A percentile compares a stretch with the other conserved stretches of the same genome.
phyloP scores from a whole-genome alignment of 805 yeast species.

The Saccharomycopsis sp. region DNA sequence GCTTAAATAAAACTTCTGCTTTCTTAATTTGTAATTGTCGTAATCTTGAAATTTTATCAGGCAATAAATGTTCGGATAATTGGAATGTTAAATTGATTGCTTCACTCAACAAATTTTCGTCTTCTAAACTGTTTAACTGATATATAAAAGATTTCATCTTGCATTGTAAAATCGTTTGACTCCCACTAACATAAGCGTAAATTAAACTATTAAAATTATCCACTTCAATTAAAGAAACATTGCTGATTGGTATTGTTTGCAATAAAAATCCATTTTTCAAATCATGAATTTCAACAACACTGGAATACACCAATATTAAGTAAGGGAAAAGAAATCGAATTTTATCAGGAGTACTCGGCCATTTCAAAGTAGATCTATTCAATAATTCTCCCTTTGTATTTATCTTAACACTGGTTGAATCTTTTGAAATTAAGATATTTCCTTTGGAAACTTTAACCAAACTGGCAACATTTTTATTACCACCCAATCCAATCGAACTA shows the following conservation, averaged over 20 bases:
- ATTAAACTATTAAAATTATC: constrained; percentile 11
- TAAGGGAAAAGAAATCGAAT: constrained; percentile 14
- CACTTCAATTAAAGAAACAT: constrained; percentile 21
- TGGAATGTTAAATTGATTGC: constrained; percentile 38
- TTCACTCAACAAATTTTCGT: constrained; percentile 30
- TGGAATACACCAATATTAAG: constrained; percentile 2
- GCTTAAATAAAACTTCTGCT: constrained; percentile 28
- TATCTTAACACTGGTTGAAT: constrained; percentile 5
- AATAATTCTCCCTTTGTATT: constrained; percentile 9
- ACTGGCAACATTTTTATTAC: neutral
- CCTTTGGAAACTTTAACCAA: constrained; percentile 6
- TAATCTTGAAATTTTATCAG: constrained; percentile 30
- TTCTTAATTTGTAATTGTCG: constrained; percentile 38
- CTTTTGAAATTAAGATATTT: constrained; percentile 11
- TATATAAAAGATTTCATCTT: constrained; percentile 26
- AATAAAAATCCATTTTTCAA: constrained; percentile 29
- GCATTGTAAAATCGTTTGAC: constrained; percentile 26
- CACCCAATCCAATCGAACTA: constrained; percentile 11
- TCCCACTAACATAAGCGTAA: neutral
- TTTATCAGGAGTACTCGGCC: constrained; percentile 4
- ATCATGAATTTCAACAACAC: constrained; percentile 7
- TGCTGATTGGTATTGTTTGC: constrained; percentile 29
- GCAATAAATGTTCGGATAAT: constrained; percentile 26
- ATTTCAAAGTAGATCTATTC: constrained; percentile 7
- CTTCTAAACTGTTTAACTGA: constrained; percentile 31